Base-by-base conservation (phyloP, 2,329 filamentous ascomycete genomes). In the Beauveria caledonica region DNA sequence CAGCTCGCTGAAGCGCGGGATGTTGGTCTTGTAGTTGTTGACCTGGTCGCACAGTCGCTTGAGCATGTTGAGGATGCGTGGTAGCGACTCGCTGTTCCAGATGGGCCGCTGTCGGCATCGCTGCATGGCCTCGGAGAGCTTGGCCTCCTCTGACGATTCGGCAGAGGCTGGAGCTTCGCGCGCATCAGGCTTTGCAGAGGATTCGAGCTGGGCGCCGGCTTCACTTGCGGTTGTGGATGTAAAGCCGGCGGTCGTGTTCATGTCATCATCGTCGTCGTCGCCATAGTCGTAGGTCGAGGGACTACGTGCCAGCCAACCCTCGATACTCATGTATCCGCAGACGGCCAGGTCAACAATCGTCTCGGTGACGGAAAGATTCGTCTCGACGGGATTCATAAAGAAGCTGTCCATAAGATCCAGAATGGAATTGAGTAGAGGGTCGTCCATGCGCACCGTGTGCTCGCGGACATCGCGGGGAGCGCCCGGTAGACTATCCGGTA, bases 371-470 rank as follows among this genome's bases (percentile, higher is more conserved):
- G 88, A 89, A 3, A 99, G 77, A 66, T 99, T 99, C 3, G 89
- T 92, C 66, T 97, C 91, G 3, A 97, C 86, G 3, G 91, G 87
- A 67, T 99, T 99, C 5, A 90, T 82, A 66, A 97, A 91, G 68
- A 97, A 99, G 0, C 81, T 86, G 49, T 87, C 82, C 11, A 99
- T 74, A 8, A 93, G 80, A 48, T 88, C 86, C 10, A 89, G 75
- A 2, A 89, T 77, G 9, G 89, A 84, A 70, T 83, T 84, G 51
- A 86, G 78, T 40, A 86, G 80, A 48, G 81, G 85, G 65, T 86
- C 86, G 59, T 84, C 83, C 1, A 78, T 79, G 58, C 80, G 80
- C 19, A 90, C 77, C 5, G 85, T 85, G 67, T 88, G 86, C 39
- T 74, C 80, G 50, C 76, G 79, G 64, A 82, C 84, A 67, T 80